A percentile compares a stretch with the other conserved stretches of the same genome.
These are phyloP conservation scores for Tympanopsis confertula DNA, from an alignment of 2,329 filamentous ascomycete genomes.

Conservation along the genomic window DNA sequence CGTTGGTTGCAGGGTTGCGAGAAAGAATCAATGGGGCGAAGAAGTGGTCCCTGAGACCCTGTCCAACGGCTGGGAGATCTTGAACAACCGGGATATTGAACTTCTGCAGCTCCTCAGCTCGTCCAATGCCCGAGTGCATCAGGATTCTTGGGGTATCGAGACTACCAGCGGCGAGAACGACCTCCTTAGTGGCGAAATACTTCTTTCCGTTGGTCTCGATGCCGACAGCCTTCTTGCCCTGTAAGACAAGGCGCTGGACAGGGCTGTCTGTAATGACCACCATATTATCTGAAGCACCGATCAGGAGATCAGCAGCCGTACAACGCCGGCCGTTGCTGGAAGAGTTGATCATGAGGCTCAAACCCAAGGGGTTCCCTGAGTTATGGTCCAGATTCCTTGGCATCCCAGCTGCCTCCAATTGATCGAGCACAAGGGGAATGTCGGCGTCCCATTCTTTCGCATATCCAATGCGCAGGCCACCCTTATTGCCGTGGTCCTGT, in stretches of 20 bases:
- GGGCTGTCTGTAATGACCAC: slow-evolving; percentile 4
- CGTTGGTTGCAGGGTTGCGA: not conserved
- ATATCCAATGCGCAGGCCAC: slow-evolving; percentile 9
- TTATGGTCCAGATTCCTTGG: slow-evolving; percentile 9
- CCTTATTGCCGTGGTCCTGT: slow-evolving; percentile 8
- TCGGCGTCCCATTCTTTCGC: slow-evolving; percentile 7
- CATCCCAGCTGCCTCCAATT: slow-evolving; percentile 7
- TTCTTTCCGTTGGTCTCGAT: not conserved
- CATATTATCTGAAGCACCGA: slow-evolving; percentile 5
- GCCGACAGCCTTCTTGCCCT: slow-evolving; percentile 1
- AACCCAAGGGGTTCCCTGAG: slow-evolving; percentile 8
- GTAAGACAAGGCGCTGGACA: slow-evolving; percentile 5
- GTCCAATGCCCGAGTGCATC: slow-evolving; percentile 15
- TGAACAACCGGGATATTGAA: slow-evolving; percentile 9
- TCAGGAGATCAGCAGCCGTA: slow-evolving; percentile 1
- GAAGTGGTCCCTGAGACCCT: slow-evolving; percentile 12
- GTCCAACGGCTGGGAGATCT: slow-evolving; percentile 13
- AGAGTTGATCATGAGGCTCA: slow-evolving; percentile 7
- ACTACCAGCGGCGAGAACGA: slow-evolving; percentile 13
- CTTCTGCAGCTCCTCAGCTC: slow-evolving; percentile 8
- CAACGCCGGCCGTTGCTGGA: slow-evolving; percentile 3
- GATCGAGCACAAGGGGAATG: slow-evolving; percentile 6
- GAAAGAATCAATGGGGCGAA: slow-evolving; percentile 1
- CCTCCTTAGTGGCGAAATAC: slow-evolving; percentile 8
- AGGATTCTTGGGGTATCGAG: slow-evolving; percentile 15